Evolutionary conservation across 345 rosid species (phyloP).

Genomic region (Brassica incana): DNA sequence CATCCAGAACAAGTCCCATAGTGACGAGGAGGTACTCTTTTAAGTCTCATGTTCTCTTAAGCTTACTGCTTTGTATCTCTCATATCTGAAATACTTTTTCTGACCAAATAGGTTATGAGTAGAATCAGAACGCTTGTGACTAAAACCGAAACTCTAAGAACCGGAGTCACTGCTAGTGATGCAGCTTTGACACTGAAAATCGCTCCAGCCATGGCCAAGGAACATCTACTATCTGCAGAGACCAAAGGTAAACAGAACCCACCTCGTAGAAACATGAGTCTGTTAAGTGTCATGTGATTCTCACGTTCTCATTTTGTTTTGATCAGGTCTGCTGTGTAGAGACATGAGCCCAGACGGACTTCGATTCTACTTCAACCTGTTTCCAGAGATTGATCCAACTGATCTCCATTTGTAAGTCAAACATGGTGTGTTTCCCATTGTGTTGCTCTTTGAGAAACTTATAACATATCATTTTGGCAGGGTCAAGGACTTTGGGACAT

Average conservation of each 20-base stretch:
- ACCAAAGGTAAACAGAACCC: constrained; percentile 56
- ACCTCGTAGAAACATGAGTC: background rate
- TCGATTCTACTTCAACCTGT: constrained; percentile 74
- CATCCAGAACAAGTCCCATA: constrained; percentile 88
- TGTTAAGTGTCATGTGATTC: constrained; percentile 6
- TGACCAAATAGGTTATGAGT: constrained; percentile 57
- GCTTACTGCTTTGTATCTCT: background rate
- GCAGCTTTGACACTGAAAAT: constrained; percentile 91
- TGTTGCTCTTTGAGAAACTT: constrained; percentile 7
- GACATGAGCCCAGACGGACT: constrained; percentile 90
- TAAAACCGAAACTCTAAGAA: constrained; percentile 61
- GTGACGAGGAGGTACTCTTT: constrained; percentile 81
- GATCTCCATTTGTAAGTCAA: constrained; percentile 62
- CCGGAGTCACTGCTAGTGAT: constrained; percentile 83
- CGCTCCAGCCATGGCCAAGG: constrained; percentile 99
- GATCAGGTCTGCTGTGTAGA: constrained; percentile 84
- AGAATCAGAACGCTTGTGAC: constrained; percentile 70
- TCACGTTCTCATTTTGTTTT: constrained; percentile 46
- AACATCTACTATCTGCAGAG: constrained; percentile 88
- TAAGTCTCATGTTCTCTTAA: constrained; percentile 1
- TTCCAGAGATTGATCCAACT: constrained; percentile 59
- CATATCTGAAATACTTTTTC: background rate
- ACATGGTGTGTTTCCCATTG: background rate
- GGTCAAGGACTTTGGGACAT: constrained; percentile 52
- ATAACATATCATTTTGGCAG: constrained; percentile 27